phyloP scores from a whole-genome alignment of 192 early-diverging fungal genomes.

The Coemansia sp. region DNA sequence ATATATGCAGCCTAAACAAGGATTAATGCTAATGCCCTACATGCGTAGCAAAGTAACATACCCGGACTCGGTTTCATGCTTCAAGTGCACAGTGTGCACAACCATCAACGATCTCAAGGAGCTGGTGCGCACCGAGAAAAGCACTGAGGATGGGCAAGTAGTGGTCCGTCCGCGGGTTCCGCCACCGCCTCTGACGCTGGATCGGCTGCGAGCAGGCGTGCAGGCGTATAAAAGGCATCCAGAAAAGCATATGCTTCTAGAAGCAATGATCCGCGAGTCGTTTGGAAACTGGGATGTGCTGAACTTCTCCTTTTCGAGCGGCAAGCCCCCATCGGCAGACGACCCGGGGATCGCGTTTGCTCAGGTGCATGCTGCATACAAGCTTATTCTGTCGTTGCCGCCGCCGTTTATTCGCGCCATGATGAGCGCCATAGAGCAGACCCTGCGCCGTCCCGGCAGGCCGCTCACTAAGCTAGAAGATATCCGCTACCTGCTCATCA shows the following conservation, averaged over 20 bases:
- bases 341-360: conserved; percentile 60
- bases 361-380: conserved; percentile 64
- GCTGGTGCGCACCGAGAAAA: conserved; percentile 21
- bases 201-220: conserved; percentile 42
- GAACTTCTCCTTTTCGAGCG: conserved; percentile 63
- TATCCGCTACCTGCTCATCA: conserved; percentile 78
- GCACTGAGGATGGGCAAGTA: conserved; percentile 12
- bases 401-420: conserved; percentile 67
- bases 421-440: conserved; percentile 70
- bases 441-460: conserved; percentile 63
- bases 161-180: conserved; percentile 11
- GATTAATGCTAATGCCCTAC: neutral
- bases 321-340: conserved; percentile 46
- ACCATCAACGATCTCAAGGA: conserved; percentile 70
- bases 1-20: neutral
- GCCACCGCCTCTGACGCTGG: conserved; percentile 48
- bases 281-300: conserved; percentile 62
- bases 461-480: conserved; percentile 55
- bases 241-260: conserved; percentile 41
- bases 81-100: conserved; percentile 89
- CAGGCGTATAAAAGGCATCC: conserved; percentile 32
- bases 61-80: conserved; percentile 55
- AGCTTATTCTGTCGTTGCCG: conserved; percentile 58
- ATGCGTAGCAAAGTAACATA: conserved; percentile 22
- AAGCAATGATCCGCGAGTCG: conserved; percentile 50